These are phyloP conservation scores for Mycena maculata DNA, from an alignment of 768 basidiomycete genomes.

Conservation along the genomic window DNA sequence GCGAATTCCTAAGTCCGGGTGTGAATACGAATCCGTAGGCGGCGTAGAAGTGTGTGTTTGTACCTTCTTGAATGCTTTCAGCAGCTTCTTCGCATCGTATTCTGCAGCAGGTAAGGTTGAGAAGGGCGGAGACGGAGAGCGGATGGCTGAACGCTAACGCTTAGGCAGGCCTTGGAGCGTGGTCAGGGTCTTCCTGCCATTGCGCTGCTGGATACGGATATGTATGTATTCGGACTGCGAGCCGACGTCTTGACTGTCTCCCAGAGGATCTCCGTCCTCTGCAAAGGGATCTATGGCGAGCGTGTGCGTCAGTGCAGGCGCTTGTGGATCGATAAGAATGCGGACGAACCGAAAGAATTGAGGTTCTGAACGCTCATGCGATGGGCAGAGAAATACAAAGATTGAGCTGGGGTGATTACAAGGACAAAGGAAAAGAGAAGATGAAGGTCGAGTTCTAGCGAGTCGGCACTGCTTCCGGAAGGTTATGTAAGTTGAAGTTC, in stretches of 20 bases:
- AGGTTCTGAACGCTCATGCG: constrained; percentile 97
- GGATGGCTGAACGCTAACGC: constrained; percentile 63
- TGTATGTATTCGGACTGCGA: constrained; percentile 89
- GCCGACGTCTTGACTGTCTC: constrained; percentile 78
- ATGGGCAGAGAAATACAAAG: constrained; percentile 60
- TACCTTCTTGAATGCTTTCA: constrained; percentile 99
- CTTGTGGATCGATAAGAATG: constrained; percentile 37
- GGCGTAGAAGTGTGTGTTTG: constrained; percentile 7
- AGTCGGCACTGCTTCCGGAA: neutral
- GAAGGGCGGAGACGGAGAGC: constrained; percentile 28
- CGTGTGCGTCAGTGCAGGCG: constrained; percentile 19
- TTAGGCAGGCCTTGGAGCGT: constrained; percentile 96
- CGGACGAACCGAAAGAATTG: constrained; percentile 76
- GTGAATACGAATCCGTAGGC: constrained; percentile 8
- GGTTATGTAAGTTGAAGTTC: constrained; percentile 25
- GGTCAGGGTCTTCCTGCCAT: constrained; percentile 98
- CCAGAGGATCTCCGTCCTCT: constrained; percentile 90
- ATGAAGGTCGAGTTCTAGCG: constrained; percentile 3
- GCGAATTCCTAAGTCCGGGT: constrained; percentile 82
- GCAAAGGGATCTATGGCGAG: constrained; percentile 87
- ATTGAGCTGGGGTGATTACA: constrained; percentile 59
- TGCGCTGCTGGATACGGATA: constrained; percentile 98
- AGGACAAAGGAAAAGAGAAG: constrained; percentile 45
- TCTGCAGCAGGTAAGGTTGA: constrained; percentile 57
- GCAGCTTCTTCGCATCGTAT: constrained; percentile 96